Evolutionary conservation across 2,329 filamentous ascomycete species (phyloP).

Genomic region (Gremmenia infestans): DNA sequence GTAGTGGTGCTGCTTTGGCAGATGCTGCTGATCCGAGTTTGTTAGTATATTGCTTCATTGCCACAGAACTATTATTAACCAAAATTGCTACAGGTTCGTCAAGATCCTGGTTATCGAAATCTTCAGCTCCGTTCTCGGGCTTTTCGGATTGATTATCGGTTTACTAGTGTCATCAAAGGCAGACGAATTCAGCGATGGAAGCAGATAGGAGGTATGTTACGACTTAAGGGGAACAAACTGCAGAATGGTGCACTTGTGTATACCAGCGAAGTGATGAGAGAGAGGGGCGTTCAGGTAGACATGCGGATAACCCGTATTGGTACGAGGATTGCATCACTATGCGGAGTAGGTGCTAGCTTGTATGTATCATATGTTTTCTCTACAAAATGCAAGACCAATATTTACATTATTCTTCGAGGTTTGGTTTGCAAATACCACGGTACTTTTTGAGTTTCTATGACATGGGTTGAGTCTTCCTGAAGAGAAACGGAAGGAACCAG

Average conservation of each 20-base stretch:
- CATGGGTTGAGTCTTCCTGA: too few species aligned
- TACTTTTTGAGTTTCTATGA: neutral
- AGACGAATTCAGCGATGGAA: constrained; percentile 39
- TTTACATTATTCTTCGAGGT: neutral
- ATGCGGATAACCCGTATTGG: constrained; percentile 11
- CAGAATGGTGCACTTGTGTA: constrained; percentile 14
- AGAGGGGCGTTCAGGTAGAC: constrained; percentile 22
- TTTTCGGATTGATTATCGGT: constrained; percentile 94
- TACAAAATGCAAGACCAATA: neutral
- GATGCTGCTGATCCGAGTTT: constrained; percentile 89
- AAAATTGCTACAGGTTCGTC: constrained; percentile 65
- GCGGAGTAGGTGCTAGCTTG: constrained; percentile 15
- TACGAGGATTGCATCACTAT: constrained; percentile 14
- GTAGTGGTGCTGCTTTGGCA: constrained; percentile 89
- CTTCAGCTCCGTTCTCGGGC: constrained; percentile 93
- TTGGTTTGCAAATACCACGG: neutral
- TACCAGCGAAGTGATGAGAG: constrained; percentile 13
- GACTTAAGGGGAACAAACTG: constrained; percentile 41
- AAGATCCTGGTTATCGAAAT: constrained; percentile 99
- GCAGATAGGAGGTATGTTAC: too few species aligned
- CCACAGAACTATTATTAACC: constrained; percentile 3
- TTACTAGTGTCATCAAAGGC: constrained; percentile 84
- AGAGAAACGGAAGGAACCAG: neutral
- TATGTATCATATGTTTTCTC: constrained; percentile 23
- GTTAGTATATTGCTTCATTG: constrained; percentile 47